Base-by-base conservation (phyloP, 805 yeast genomes). In the Wickerhamomyces tratensis region DNA sequence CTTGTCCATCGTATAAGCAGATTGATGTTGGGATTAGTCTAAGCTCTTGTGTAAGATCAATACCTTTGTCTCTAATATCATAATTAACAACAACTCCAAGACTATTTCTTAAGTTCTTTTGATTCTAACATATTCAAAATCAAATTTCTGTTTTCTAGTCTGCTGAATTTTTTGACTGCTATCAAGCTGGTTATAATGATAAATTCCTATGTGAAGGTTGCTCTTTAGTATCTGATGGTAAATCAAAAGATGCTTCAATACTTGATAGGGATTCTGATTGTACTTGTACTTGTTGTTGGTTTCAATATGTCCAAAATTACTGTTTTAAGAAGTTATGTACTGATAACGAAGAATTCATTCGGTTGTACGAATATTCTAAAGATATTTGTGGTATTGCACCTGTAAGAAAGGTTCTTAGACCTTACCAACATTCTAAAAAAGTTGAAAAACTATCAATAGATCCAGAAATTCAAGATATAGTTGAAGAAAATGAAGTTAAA, bases 151-250 rank as follows among this genome's bases (percentile, higher is more conserved):
- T n/a, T 38, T 9, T 29, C 12, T 26, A 50, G 53, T 43, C 47
- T n/a, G n/a, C 41, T 15, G 41, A 47, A 13, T 49, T 50, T 37
- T 41, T 38, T 12, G 37, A 38, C 8, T 55, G 58, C 38, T 52
- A 53, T 35, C 41, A 43, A 15, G 40, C 45, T 39, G 58, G 59
- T 6, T 53, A 41, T 35, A 39, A 45, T 10, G 58, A 55, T 39
- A 27, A 38, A 9, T 53, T 43, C 30, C 37, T 55, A 31, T 53
- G 58, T 40, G 59, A 55, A 39, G 59, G 59, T 4, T 53, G 58
- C 36, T 51, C 56, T 1, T 44, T 46, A 36, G 52, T 50, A 2
- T 43, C 48, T 7, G n/a, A 25, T 2, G 41, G 35, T 6, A n/a
- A 31, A 31, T 31, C 34, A 9, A 31, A 6, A 7, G 27, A 42